Conservation (phyloP, 2,329 filamentous ascomycete species). For the Aspergillus novofumigatus region DNA sequence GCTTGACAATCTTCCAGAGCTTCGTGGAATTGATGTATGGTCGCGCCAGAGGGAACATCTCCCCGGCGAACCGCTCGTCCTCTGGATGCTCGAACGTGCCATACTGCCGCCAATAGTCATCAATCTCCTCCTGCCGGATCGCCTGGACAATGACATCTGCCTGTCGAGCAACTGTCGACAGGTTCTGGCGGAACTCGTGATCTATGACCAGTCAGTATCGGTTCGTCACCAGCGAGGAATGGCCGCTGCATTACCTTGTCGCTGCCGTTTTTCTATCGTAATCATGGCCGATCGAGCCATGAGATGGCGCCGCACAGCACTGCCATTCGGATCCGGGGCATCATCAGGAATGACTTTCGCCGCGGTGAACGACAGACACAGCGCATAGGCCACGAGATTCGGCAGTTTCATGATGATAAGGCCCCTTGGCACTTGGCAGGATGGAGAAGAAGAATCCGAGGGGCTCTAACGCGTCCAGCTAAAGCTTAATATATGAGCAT, state of each 20-base stretch:
- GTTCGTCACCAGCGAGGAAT: fast-evolving
- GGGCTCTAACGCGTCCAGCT: not conserved
- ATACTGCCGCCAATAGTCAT: conserved; percentile 14
- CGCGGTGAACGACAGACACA: not conserved
- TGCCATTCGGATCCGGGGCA: conserved; percentile 4
- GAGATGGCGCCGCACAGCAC: conserved; percentile 61
- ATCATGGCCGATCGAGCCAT: conserved; percentile 69
- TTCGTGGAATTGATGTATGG: conserved; percentile 79
- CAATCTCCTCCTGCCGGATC: conserved; percentile 18
- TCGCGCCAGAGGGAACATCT: conserved; percentile 87
- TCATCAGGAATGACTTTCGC: not conserved
- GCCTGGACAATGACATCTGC: conserved; percentile 60
- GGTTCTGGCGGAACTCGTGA: conserved; percentile 34
- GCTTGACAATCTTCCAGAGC: conserved; percentile 75
- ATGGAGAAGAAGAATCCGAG: not conserved
- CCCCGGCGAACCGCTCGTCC: conserved; percentile 56
- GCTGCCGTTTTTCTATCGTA: conserved; percentile 70
- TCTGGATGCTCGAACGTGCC: conserved; percentile 7
- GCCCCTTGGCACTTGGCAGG: not conserved
- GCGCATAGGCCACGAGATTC: not conserved
- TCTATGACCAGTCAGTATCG: conserved; percentile 4
- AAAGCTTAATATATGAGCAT: not conserved
- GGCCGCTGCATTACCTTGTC: conserved; percentile 60
- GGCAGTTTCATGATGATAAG: not conserved
- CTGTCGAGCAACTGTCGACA: conserved; percentile 67